A percentile compares a stretch with the other conserved stretches of the same genome.
phyloP scores from a whole-genome alignment of 768 basidiomycete genomes.

The Panellus pusillus region DNA sequence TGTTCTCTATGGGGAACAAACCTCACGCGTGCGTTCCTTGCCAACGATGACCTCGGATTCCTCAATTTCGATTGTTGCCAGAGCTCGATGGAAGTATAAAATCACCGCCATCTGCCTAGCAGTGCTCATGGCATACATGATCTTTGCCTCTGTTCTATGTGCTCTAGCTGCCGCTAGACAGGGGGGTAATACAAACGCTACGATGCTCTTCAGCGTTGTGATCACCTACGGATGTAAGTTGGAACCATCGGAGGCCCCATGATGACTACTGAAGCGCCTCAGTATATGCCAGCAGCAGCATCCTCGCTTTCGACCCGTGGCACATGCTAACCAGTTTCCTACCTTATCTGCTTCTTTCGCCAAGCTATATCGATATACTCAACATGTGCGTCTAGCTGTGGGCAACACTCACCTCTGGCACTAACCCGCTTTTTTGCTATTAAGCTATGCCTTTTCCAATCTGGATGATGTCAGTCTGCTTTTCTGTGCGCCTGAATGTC shows the following conservation, averaged over 20 bases:
- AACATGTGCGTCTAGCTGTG: slow-evolving; percentile 57
- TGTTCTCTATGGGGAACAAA: slow-evolving; percentile 95
- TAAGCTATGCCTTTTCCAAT: slow-evolving; percentile 82
- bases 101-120: slow-evolving; percentile 72
- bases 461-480: slow-evolving; percentile 68
- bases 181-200: slow-evolving; percentile 62
- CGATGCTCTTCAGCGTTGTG: slow-evolving; percentile 84
- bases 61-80: slow-evolving; percentile 26
- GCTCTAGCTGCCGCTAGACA: slow-evolving; percentile 69
- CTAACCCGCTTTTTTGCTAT: background rate
- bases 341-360: slow-evolving; percentile 85
- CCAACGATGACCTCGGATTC: background rate
- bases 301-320: slow-evolving; percentile 93
- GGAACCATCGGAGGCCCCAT: background rate
- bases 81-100: slow-evolving; percentile 86
- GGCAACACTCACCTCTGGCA: background rate
- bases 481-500: background rate
- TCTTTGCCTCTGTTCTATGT: slow-evolving; percentile 81
- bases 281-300: slow-evolving; percentile 75
- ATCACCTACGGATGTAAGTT: slow-evolving; percentile 67
- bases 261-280: slow-evolving; percentile 38
- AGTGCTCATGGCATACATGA: slow-evolving; percentile 78
- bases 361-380: slow-evolving; percentile 75
- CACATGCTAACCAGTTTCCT: slow-evolving; percentile 91
- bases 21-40: slow-evolving; percentile 64